phyloP scores from a whole-genome alignment of 345 rosid species.

The Acer yangbiense region DNA sequence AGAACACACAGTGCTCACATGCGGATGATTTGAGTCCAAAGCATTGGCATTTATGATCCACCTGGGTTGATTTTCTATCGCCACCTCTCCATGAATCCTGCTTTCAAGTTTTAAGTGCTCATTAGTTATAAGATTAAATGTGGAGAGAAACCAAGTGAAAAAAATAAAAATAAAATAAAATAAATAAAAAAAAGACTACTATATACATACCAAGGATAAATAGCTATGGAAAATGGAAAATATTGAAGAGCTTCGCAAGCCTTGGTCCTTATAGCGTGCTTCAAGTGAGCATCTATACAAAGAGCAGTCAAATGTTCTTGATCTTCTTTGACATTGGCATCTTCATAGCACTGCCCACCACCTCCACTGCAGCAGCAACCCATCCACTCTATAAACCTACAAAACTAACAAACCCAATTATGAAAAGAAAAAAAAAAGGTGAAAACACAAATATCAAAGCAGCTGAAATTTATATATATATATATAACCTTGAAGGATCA shows the following conservation, averaged over 20 bases:
- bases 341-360: slow-evolving; percentile 17
- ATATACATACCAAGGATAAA: slow-evolving; percentile 65
- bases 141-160: neutral
- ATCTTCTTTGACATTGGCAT: slow-evolving; percentile 37
- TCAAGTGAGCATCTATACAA: slow-evolving; percentile 53
- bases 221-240: slow-evolving; percentile 58
- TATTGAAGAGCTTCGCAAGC: slow-evolving; percentile 75
- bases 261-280: slow-evolving; percentile 47
- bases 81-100: slow-evolving; percentile 89
- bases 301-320: slow-evolving; percentile 21
- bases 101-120: neutral
- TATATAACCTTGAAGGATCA: slow-evolving; percentile 67
- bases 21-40: slow-evolving; percentile 32
- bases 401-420: neutral
- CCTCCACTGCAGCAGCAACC: slow-evolving; percentile 75
- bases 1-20: slow-evolving; percentile 35
- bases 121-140: slow-evolving; percentile 4
- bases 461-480: neutral
- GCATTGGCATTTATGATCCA: slow-evolving; percentile 47
- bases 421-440: neutral
- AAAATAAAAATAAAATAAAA: too few relatives aligned
- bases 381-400: slow-evolving; percentile 76
- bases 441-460: neutral
- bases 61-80: slow-evolving; percentile 49
- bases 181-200: too few relatives aligned